Evolutionary conservation across 768 basidiomycete genomes (phyloP).

Genomic region (Panaeolus papilionaceus): DNA sequence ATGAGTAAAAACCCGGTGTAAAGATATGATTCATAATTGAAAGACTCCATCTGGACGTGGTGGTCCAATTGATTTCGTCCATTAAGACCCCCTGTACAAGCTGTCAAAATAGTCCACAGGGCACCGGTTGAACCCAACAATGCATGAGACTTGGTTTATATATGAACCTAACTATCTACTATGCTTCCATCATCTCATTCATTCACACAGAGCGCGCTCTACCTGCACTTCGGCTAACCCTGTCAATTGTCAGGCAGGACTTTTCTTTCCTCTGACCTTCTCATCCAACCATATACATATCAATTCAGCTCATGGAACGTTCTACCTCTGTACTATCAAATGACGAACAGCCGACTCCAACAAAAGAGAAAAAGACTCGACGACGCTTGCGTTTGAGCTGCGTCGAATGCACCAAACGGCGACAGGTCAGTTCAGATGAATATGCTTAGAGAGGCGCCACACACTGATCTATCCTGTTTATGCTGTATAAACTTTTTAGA

Average conservation of each 20-base stretch:
- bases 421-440: conserved; percentile 46
- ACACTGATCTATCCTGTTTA: conserved; percentile 12
- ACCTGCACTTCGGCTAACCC: conserved; percentile 12
- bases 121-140: conserved; percentile 2
- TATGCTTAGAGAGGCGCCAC: conserved; percentile 14
- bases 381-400: conserved; percentile 57
- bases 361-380: conserved; percentile 56
- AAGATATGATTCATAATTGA: conserved; percentile 4
- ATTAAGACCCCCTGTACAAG: conserved; percentile 1
- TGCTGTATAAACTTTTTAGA: conserved; percentile 36
- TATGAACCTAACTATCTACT: conserved; percentile 5
- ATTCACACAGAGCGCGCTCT: conserved; percentile 13
- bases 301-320: conserved; percentile 1
- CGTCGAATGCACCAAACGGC: conserved; percentile 61
- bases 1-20: conserved; percentile 4
- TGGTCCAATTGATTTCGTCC: conserved; percentile 4
- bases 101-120: conserved; percentile 5
- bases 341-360: not conserved
- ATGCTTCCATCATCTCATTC: conserved; percentile 14
- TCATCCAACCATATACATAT: not conserved
- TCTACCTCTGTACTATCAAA: not conserved
- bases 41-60: not conserved
- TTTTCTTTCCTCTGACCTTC: not conserved
- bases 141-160: conserved; percentile 11
- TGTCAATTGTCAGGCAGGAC: conserved; percentile 6